Evolutionary conservation across 768 basidiomycete species (phyloP).

Genomic region (Mycena albidolilacea): DNA sequence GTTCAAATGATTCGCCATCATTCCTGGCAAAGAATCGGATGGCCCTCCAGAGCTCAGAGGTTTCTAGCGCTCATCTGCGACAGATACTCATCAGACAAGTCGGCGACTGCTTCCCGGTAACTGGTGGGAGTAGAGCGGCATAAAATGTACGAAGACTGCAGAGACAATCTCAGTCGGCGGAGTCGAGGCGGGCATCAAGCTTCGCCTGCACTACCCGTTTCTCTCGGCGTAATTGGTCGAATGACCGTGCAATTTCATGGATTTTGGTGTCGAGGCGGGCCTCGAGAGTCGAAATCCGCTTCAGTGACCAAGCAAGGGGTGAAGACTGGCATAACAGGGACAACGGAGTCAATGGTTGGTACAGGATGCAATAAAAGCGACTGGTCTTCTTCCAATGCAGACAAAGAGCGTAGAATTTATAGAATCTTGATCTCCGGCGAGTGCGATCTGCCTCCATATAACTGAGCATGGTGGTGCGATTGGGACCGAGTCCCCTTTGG

Average conservation of each 20-base stretch:
- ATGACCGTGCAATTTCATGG: slow-evolving; percentile 85
- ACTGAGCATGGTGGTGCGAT: too few relatives aligned
- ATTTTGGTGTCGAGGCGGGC: slow-evolving; percentile 52
- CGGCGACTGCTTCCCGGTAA: not conserved
- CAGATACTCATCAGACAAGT: not conserved
- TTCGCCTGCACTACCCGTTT: slow-evolving; percentile 11
- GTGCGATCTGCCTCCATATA: not conserved
- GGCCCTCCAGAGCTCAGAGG: not conserved
- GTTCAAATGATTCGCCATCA: not conserved
- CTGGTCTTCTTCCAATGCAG: too few relatives aligned
- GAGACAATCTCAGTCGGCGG: not conserved
- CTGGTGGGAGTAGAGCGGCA: not conserved
- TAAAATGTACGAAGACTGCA: not conserved
- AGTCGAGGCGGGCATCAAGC: not conserved
- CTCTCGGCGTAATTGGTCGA: slow-evolving; percentile 77
- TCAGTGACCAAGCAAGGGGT: too few relatives aligned
- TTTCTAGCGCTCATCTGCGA: not conserved
- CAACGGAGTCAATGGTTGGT: too few relatives aligned
- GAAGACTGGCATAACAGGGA: too few relatives aligned
- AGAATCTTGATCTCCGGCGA: not conserved
- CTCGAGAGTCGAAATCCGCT: too few relatives aligned
- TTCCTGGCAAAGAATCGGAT: not conserved
- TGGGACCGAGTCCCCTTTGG: too few relatives aligned
- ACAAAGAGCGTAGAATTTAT: too few relatives aligned
- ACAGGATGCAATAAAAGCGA: too few relatives aligned